Percentiles rank a stretch among this genome's conserved stretches.
phyloP scores from a whole-genome alignment of 2,329 filamentous ascomycete genomes.

The Plectosphaerella plurivora region DNA sequence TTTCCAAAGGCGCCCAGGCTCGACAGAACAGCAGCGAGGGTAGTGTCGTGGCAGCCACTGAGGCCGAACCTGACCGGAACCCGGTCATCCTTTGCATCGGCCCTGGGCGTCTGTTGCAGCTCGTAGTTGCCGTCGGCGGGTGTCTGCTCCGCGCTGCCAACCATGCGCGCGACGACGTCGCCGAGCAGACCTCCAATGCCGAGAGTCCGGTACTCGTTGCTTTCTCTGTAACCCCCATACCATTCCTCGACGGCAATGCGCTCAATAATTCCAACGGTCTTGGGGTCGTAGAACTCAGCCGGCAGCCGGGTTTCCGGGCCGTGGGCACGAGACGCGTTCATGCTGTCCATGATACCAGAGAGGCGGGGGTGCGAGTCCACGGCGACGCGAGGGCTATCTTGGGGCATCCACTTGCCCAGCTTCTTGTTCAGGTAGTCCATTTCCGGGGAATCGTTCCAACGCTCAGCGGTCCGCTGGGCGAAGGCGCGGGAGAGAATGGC shows the following conservation, averaged over 20 bases:
- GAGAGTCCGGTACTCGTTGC: slow-evolving; percentile 78
- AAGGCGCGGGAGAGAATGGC: slow-evolving; percentile 65
- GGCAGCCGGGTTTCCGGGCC: slow-evolving; percentile 75
- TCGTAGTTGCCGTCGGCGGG: slow-evolving; percentile 51
- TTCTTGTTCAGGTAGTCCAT: slow-evolving; percentile 78
- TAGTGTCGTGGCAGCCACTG: slow-evolving; percentile 90
- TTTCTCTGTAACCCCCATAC: slow-evolving; percentile 84
- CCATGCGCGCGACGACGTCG: slow-evolving; percentile 75
- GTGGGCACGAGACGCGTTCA: slow-evolving; percentile 86
- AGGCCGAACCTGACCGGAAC: slow-evolving; percentile 66
- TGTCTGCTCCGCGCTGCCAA: slow-evolving; percentile 56
- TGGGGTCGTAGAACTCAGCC: slow-evolving; percentile 78
- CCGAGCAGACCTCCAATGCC: slow-evolving; percentile 84
- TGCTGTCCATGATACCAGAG: slow-evolving; percentile 88
- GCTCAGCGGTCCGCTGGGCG: slow-evolving; percentile 64
- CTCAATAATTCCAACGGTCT: slow-evolving; percentile 63
- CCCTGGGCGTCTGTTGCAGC: slow-evolving; percentile 28
- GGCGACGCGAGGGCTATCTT: slow-evolving; percentile 60
- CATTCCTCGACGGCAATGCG: slow-evolving; percentile 86
- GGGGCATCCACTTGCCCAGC: slow-evolving; percentile 83
- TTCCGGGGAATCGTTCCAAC: slow-evolving; percentile 73
- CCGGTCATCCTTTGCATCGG: background rate
- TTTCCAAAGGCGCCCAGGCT: slow-evolving; percentile 74
- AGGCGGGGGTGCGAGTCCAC: slow-evolving; percentile 82
- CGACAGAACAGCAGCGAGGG: slow-evolving; percentile 72